phyloP scores from a whole-genome alignment of 2,329 filamentous ascomycete species.

The Aureobasidium zeae region DNA sequence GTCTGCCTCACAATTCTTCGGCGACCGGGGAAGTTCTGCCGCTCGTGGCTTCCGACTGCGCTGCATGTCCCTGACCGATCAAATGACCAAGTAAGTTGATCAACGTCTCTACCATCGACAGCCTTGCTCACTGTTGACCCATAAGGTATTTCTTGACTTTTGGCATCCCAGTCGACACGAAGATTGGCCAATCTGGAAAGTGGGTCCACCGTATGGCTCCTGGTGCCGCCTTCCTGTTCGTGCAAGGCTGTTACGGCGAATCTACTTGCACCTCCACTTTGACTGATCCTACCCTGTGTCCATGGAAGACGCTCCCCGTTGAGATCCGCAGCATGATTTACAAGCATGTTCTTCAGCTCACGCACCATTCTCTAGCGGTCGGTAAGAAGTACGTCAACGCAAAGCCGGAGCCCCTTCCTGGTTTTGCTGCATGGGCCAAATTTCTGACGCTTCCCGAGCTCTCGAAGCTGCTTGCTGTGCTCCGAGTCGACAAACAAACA shows the following conservation, averaged over 20 bases:
- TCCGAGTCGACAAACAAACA: conserved; percentile 21
- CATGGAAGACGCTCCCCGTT: not conserved
- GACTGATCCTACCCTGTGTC: not conserved
- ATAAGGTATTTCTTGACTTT: conserved; percentile 1
- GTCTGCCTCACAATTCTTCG: not conserved
- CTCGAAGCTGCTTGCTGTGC: conserved; percentile 13
- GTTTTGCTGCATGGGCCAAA: not conserved
- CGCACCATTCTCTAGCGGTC: not conserved
- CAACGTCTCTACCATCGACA: too few species aligned
- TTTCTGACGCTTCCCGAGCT: not conserved
- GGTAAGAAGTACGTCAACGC: not conserved
- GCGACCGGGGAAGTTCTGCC: not conserved
- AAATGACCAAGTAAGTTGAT: too few species aligned
- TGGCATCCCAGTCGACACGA: not conserved
- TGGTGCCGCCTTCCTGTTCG: not conserved
- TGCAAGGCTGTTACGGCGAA: not conserved
- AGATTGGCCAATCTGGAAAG: not conserved
- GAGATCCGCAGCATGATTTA: conserved; percentile 2
- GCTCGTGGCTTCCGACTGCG: not conserved
- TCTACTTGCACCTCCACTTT: not conserved
- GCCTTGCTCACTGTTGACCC: too few species aligned
- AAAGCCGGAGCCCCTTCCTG: not conserved
- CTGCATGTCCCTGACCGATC: too few species aligned
- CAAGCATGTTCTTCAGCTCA: not conserved
- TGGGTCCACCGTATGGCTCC: not conserved